A percentile compares a stretch with the other conserved stretches of the same genome.
phyloP scores from a whole-genome alignment of 2,329 filamentous ascomycete genomes.

The Leptographium radiaticola region DNA sequence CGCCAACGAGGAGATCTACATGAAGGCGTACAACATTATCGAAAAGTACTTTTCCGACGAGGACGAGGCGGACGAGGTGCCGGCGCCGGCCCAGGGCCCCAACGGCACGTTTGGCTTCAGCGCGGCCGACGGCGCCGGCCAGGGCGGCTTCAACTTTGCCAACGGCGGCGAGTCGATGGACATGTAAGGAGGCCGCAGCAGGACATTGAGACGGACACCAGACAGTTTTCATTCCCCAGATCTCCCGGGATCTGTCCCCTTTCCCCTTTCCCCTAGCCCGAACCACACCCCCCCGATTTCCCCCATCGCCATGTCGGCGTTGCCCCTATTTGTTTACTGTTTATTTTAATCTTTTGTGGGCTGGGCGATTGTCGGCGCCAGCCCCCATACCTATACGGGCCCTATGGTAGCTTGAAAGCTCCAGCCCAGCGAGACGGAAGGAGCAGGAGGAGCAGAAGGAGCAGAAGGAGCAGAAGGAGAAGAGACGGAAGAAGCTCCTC shows the following conservation, averaged over 20 bases:
- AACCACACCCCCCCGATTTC: not conserved
- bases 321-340: constrained; percentile 16
- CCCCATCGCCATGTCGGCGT: constrained; percentile 16
- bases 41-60: constrained; percentile 99
- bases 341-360: constrained; percentile 8
- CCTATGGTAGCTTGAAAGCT: constrained; percentile 54
- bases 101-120: constrained; percentile 74
- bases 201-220: not conserved
- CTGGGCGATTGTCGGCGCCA: constrained; percentile 12
- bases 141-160: constrained; percentile 89
- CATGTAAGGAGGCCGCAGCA: constrained; percentile 32
- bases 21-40: constrained; percentile 99
- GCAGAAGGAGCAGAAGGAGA: not conserved
- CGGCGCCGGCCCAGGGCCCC: constrained; percentile 55
- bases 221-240: not conserved
- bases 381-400: constrained; percentile 23
- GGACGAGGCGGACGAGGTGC: constrained; percentile 74
- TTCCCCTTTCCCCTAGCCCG: not conserved
- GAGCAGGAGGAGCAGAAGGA: not conserved
- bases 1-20: constrained; percentile 99
- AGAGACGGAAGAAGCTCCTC: too few species aligned
- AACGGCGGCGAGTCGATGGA: constrained; percentile 54
- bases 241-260: too few species aligned
- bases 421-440: constrained; percentile 31
- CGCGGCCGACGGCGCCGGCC: constrained; percentile 41